Percentiles rank a stretch among this genome's conserved stretches.
phyloP scores from a whole-genome alignment of 768 basidiomycete genomes.

The Cubamyces sp. region DNA sequence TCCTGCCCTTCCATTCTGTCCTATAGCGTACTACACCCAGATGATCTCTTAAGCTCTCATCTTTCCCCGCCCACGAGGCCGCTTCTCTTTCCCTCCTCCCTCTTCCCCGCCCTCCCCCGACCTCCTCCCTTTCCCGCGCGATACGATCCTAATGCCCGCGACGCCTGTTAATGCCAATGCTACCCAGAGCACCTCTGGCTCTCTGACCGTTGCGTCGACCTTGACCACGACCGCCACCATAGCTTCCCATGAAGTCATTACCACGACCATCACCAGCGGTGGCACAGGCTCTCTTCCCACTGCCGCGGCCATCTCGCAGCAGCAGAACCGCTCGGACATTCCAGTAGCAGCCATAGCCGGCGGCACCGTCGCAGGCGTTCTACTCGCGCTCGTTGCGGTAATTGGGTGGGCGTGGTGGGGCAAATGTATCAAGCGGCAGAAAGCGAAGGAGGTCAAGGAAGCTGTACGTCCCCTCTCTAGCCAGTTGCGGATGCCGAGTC shows the following conservation, averaged over 20 bases:
- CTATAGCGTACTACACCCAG: neutral
- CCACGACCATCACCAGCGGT: slow-evolving; percentile 35
- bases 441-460: slow-evolving; percentile 37
- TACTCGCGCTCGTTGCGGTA: slow-evolving; percentile 48
- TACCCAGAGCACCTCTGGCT: slow-evolving; percentile 9
- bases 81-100: slow-evolving; percentile 3
- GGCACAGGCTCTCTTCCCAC: slow-evolving; percentile 16
- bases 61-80: slow-evolving; percentile 6
- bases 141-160: slow-evolving; percentile 14
- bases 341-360: slow-evolving; percentile 57
- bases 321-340: slow-evolving; percentile 27
- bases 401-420: slow-evolving; percentile 54
- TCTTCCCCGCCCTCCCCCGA: slow-evolving; percentile 4
- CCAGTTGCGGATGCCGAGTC: neutral
- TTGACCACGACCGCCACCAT: slow-evolving; percentile 11
- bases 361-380: slow-evolving; percentile 50
- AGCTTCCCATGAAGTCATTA: slow-evolving; percentile 25
- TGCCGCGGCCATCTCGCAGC: neutral
- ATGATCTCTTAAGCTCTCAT: neutral
- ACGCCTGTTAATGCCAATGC: slow-evolving; percentile 11
- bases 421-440: slow-evolving; percentile 42
- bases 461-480: slow-evolving; percentile 30
- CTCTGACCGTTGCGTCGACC: neutral
- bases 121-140: slow-evolving; percentile 4
- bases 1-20: neutral